Base-by-base conservation (phyloP, 345 rosid genomes). In the Ricinus communis region DNA sequence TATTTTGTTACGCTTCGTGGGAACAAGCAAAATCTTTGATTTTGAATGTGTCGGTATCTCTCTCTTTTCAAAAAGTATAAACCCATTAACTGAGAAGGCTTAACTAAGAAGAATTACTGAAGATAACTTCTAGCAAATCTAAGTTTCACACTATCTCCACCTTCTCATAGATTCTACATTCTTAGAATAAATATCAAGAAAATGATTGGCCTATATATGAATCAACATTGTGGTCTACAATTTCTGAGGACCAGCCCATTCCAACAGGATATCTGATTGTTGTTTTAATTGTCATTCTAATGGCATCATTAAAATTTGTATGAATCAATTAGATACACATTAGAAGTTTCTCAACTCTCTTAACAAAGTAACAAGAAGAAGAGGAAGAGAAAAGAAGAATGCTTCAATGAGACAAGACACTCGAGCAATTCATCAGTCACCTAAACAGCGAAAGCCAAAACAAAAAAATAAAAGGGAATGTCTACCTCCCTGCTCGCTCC, bases 401-500 rank as follows among this genome's bases (percentile, higher is more conserved):
- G 6, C 7, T 43, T 12, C 28, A 69, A 24, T 28, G 47, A 60
- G 41, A 28, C 46, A 60, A 43, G 40, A 54, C 18, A 28, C 41
- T 27, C 15, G 7, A 41, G 10, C n/a, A 69, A 27, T 14, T 55
- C 11, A 69, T 58, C 30, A 30, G 27, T 30, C 56, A 58, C 58
- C 21, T 14, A 21, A 43, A 33, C 2, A 33, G 8, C 7, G 4
- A 9, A 5, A 16, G 66, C 41, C 8, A 62, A 7, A 8, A 9
- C 24, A 55, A 54, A 27, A 30, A 28, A 63, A 25, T 18, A 66
- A 47, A 63, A 58, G 16, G 28, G 1, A 14, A 47, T 52, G 41
- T 25, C 41, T 62, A 73, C 77, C 81, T 73, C 5, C 70, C 68
- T 51, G 66, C 68, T 58, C 71, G 71, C 77, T 78, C 81, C 74